These are phyloP conservation scores for Corylus americana DNA, from an alignment of 306 rosid species.

Conservation along the genomic window DNA sequence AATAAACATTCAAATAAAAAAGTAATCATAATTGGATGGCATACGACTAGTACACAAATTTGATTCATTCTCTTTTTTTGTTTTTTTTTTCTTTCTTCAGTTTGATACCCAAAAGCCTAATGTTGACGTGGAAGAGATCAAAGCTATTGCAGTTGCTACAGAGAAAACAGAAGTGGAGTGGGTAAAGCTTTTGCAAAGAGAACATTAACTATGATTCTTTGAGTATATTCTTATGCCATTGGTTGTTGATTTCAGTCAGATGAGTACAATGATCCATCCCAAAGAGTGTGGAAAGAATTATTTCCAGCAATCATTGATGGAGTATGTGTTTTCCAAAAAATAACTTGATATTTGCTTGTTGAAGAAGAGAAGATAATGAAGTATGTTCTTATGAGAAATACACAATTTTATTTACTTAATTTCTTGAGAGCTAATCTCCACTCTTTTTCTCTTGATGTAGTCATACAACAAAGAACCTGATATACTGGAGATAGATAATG, in stretches of 20 bases:
- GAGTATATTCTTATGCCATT: not conserved
- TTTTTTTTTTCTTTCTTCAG: no score
- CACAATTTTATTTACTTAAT: not conserved
- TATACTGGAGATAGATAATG: slow-evolving; percentile 17
- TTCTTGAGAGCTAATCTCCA: not conserved
- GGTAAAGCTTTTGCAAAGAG: slow-evolving; percentile 22
- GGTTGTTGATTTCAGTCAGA: not conserved
- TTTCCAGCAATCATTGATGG: not conserved
- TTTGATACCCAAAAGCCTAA: slow-evolving; percentile 17
- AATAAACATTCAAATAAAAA: no score
- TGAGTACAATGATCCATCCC: not conserved
- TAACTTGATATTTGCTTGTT: not conserved
- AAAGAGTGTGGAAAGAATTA: not conserved
- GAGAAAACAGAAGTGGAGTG: slow-evolving; percentile 26
- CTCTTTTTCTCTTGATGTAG: slow-evolving; percentile 24
- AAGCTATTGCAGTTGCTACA: slow-evolving; percentile 10
- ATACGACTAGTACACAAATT: no score
- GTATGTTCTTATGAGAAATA: not conserved
- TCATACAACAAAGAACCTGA: slow-evolving; percentile 19
- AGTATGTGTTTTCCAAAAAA: not conserved
- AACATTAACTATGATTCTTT: not conserved
- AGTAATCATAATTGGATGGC: no score
- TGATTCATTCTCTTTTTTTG: not conserved
- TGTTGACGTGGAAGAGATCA: slow-evolving; percentile 19
- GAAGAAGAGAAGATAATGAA: not conserved